Evolutionary conservation across 345 rosid species (phyloP).

Genomic region (Linum trigynum): DNA sequence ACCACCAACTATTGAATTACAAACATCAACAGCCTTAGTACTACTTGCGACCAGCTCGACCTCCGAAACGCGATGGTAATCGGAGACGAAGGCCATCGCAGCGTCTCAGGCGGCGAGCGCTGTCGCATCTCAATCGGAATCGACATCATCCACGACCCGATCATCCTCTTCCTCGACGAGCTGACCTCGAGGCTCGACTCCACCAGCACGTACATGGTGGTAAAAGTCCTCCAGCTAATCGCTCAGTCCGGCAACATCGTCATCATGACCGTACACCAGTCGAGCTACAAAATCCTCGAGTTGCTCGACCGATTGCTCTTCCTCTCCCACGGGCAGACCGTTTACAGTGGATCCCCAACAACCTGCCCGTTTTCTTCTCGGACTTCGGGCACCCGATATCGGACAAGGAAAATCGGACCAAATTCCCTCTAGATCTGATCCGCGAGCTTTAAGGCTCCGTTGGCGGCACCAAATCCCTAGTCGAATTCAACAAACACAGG

Average conservation of each 20-base stretch:
- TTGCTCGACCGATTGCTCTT: constrained; percentile 69
- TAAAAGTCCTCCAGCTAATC: constrained; percentile 76
- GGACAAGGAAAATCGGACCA: too few species aligned
- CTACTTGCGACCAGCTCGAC: too few species aligned
- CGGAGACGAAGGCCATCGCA: constrained; percentile 92
- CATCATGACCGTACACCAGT: constrained; percentile 88
- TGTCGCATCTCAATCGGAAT: constrained; percentile 84
- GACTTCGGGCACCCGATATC: too few species aligned
- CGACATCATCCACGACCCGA: constrained; percentile 78
- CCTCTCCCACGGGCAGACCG: too few species aligned
- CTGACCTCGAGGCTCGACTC: constrained; percentile 94
- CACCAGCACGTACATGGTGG: constrained; percentile 89
- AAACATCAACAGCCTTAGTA: too few species aligned
- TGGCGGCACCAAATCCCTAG: too few species aligned
- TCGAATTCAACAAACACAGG: too few species aligned
- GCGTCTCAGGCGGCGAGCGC: constrained; percentile 86
- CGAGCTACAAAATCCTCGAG: constrained; percentile 74
- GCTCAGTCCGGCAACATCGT: constrained; percentile 93
- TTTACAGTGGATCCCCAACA: constrained; percentile 71
- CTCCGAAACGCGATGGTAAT: too few species aligned
- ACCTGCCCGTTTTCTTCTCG: constrained; percentile 47
- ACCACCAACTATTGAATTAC: too few species aligned
- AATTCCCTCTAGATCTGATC: too few species aligned
- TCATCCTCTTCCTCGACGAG: constrained; percentile 86
- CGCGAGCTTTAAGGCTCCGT: too few species aligned